These are phyloP conservation scores for Pseudomicrostroma phylloplanum DNA, from an alignment of 1,284 basidiomycete genomes.

Conservation along the genomic window DNA sequence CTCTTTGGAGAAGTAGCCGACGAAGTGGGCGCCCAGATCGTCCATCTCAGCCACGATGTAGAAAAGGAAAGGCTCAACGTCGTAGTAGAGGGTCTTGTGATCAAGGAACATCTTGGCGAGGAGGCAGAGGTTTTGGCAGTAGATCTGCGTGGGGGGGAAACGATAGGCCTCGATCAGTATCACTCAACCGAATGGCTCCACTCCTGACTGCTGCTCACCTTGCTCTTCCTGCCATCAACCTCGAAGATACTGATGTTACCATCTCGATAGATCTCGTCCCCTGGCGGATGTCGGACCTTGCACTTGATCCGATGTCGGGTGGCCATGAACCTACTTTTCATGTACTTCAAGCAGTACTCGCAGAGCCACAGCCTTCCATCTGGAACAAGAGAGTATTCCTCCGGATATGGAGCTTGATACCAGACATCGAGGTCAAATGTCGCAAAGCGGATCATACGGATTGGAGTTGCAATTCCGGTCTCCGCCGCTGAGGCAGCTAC, in stretches of 20 bases:
- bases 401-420: conserved; percentile 98
- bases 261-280: conserved; percentile 97
- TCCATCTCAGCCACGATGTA: conserved; percentile 93
- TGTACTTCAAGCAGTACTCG: conserved; percentile 96
- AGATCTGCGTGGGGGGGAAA: conserved; percentile 56
- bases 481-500: conserved; percentile 29
- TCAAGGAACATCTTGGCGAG: conserved; percentile 99
- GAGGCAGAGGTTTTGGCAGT: conserved; percentile 90
- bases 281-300: conserved; percentile 81
- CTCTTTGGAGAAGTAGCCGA: conserved; percentile 99
- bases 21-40: conserved; percentile 81
- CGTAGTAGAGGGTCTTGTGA: conserved; percentile 94
- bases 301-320: conserved; percentile 88
- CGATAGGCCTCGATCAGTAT: neutral
- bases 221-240: conserved; percentile 90
- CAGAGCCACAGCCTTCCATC: conserved; percentile 94
- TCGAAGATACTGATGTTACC: conserved; percentile 97
- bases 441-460: conserved; percentile 73
- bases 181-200: too few species aligned
- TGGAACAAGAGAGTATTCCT: conserved; percentile 88
- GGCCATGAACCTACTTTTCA: conserved; percentile 87
- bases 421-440: conserved; percentile 92
- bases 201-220: conserved; percentile 47
- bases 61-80: conserved; percentile 66
- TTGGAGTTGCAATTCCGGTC: conserved; percentile 40